These are phyloP conservation scores for Aspergillus aculeatinus DNA, from an alignment of 2,329 filamentous ascomycete genomes.

Conservation along the genomic window DNA sequence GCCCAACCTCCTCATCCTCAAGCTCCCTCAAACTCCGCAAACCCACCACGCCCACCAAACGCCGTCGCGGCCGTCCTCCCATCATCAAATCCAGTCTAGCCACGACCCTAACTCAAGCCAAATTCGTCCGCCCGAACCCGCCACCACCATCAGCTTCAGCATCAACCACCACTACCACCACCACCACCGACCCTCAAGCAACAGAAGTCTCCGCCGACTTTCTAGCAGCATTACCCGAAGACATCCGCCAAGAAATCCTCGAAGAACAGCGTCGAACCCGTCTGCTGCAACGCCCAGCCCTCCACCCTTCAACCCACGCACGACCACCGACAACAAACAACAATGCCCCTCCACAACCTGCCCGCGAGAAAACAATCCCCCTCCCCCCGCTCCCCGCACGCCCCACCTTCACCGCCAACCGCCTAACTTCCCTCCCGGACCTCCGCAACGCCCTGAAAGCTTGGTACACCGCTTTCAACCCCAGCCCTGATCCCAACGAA, in stretches of 20 bases:
- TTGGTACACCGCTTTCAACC: conserved; percentile 71
- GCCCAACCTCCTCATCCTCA: conserved; percentile 33
- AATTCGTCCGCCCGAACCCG: conserved; percentile 56
- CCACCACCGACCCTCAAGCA: conserved; percentile 25
- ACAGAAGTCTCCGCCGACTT: conserved; percentile 65
- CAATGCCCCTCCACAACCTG: conserved; percentile 19
- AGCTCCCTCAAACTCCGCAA: conserved; percentile 55
- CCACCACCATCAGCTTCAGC: conserved; percentile 13
- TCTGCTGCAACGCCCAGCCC: conserved; percentile 57
- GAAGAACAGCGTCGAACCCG: conserved; percentile 66
- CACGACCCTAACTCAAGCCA: conserved; percentile 69
- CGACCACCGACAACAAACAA: conserved; percentile 11
- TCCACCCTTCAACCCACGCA: conserved; percentile 43
- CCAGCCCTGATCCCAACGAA: background rate
- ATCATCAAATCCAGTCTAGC: conserved; percentile 56
- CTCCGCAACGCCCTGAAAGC: conserved; percentile 70
- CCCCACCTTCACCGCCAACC: conserved; percentile 63
- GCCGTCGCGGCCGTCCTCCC: conserved; percentile 53
- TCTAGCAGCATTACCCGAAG: conserved; percentile 77
- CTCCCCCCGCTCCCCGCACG: conserved; percentile 52
- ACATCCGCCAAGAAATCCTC: conserved; percentile 74
- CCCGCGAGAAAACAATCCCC: conserved; percentile 26
- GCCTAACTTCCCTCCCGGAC: conserved; percentile 58
- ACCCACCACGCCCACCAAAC: conserved; percentile 66
- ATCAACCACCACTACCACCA: conserved; percentile 15